A percentile compares a stretch with the other conserved stretches of the same genome.
These are phyloP conservation scores for Hymenochaete sp. DNA, from an alignment of 1,284 basidiomycete genomes.

Conservation along the genomic window DNA sequence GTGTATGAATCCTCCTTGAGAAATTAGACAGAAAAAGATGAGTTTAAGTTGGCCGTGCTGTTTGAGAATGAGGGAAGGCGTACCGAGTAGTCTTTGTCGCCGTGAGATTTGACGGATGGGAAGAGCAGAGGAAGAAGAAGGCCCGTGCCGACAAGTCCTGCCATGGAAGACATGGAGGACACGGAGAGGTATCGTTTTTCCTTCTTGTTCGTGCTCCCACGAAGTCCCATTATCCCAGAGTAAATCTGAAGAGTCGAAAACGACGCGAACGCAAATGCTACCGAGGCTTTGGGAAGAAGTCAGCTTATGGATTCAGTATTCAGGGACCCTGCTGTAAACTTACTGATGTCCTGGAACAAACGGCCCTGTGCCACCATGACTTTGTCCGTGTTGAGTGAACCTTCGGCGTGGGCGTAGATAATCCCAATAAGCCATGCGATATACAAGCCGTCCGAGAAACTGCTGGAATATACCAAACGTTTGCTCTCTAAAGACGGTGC, in stretches of 20 bases:
- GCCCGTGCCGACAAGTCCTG: slow-evolving; percentile 38
- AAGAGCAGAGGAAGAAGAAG: slow-evolving; percentile 53
- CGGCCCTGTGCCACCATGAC: slow-evolving; percentile 36
- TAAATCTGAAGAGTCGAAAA: slow-evolving; percentile 56
- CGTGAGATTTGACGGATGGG: slow-evolving; percentile 33
- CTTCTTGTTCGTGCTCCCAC: slow-evolving; percentile 33
- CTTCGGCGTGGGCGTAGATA: slow-evolving; percentile 40
- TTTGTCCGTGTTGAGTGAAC: slow-evolving; percentile 31
- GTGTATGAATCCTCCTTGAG: slow-evolving; percentile 23
- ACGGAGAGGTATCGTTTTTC: slow-evolving; percentile 46
- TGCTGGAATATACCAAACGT: slow-evolving; percentile 45
- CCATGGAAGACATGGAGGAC: slow-evolving; percentile 43
- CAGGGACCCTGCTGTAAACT: slow-evolving; percentile 24
- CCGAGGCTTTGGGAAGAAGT: slow-evolving; percentile 32
- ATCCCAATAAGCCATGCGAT: slow-evolving; percentile 48
- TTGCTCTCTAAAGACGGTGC: slow-evolving; percentile 45
- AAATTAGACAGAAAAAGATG: no score
- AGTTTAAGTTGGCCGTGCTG: slow-evolving; percentile 15
- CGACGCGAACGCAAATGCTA: slow-evolving; percentile 57
- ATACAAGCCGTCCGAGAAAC: slow-evolving; percentile 49
- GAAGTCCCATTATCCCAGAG: slow-evolving; percentile 43
- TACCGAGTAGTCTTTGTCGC: slow-evolving; percentile 8
- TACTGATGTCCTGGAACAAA: slow-evolving; percentile 58
- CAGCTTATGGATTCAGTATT: slow-evolving; percentile 4
- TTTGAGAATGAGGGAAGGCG: slow-evolving; percentile 3